Evolutionary conservation across 2,329 filamentous ascomycete species (phyloP).

Genomic region (Neonectria neomacrospora): DNA sequence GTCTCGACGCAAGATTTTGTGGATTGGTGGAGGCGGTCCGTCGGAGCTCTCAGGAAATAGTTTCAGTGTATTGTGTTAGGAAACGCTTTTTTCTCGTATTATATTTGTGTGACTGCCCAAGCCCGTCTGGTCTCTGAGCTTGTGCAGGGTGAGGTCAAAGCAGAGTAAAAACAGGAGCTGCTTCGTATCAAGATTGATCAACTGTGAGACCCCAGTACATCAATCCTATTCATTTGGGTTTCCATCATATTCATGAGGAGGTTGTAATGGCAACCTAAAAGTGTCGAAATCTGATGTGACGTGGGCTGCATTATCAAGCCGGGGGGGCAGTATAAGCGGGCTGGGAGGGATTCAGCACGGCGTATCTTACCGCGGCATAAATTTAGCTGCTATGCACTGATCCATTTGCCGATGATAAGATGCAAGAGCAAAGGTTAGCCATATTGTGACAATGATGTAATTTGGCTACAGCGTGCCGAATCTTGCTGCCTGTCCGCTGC

Average conservation of each 20-base stretch:
- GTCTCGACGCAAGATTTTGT: constrained; percentile 79
- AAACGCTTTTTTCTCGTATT: neutral
- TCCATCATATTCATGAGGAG: neutral
- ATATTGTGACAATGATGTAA: neutral
- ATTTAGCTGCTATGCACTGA: neutral
- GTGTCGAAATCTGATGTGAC: neutral
- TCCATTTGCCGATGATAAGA: neutral
- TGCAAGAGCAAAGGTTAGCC: neutral
- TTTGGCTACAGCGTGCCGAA: neutral
- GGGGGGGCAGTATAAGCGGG: neutral
- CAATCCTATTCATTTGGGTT: neutral
- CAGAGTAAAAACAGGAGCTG: neutral
- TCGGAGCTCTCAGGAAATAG: neutral
- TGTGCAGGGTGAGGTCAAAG: neutral
- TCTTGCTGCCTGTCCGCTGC: too few species aligned
- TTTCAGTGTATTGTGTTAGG: neutral
- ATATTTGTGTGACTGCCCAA: neutral
- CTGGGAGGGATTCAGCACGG: neutral
- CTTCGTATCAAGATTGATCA: neutral
- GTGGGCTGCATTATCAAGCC: neutral
- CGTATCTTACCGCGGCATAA: neutral
- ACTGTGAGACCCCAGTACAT: neutral
- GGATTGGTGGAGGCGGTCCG: constrained; percentile 79
- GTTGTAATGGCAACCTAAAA: neutral
- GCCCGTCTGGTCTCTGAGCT: neutral